Base-by-base conservation (phyloP, 164 flowering plant genomes). In the Annona squamosa region DNA sequence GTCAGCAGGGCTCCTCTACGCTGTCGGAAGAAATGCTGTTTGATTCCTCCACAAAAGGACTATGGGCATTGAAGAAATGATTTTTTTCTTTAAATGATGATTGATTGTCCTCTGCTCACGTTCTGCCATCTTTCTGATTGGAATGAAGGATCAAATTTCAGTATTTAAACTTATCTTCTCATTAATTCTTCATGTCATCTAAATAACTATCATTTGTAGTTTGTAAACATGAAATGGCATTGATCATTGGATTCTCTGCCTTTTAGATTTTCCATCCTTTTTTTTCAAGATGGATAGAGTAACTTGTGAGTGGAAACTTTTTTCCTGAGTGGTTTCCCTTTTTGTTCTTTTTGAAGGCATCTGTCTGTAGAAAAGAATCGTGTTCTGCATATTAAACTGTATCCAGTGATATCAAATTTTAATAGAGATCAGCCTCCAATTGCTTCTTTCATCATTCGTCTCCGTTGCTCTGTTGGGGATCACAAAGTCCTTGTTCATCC, bases 361-460 rank as follows among this genome's bases (percentile, higher is more conserved):
- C 82, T 95, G 65, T 80, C 93, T 0, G 77, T 93, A 73, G 97
- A 93, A 90, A 95, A 88, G 86, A 93, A 82, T 75, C 74, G 86
- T 71, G 71, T 74, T n/a, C 67, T 93, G 83, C 80, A 63, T 71
- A 82, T 95, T 69, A 91, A 85, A 74, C 67, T 95, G 71, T 91
- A 79, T 67, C 99, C 99, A 16, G 97, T 88, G 81, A 73, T 85
- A 79, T 89, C 96, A 2, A 88, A 79, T 74, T 59, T 85, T 44
- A 86, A 91, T 0, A 91, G 87, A 81, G 97, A 93, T 19, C 85
- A 82, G 46, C 97, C 99, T 41, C 98, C 99, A n/a, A 85, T 93
- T 77, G 97, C 94, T 1, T 90, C 98, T 43, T 95, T 95, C 73
- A 67, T 85, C 57, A 83, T 88, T 70, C 86, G 90, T 48, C 84